Percentiles rank a stretch among this genome's conserved stretches.
These are phyloP conservation scores for Fusarium tjaetaba DNA, from an alignment of 2,329 filamentous ascomycete species.

Conservation along the genomic window DNA sequence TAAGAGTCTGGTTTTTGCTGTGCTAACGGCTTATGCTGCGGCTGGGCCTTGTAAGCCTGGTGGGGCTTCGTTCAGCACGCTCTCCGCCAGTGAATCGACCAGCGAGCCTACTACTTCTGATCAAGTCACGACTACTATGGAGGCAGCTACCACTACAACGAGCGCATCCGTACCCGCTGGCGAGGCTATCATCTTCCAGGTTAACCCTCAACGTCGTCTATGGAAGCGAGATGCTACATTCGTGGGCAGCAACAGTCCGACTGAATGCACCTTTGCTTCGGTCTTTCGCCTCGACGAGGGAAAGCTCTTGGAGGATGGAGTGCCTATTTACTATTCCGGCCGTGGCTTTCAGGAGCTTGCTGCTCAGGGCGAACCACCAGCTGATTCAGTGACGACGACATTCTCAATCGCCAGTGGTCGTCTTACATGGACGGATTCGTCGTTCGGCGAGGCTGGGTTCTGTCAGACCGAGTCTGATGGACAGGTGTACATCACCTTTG, in stretches of 20 bases:
- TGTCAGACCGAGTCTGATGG: background rate
- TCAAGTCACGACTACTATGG: background rate
- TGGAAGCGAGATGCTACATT: background rate
- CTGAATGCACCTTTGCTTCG: background rate
- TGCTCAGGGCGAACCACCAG: background rate
- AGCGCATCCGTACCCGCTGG: background rate
- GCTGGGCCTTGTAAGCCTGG: conserved; percentile 3
- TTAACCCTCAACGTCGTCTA: background rate
- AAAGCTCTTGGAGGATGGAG: background rate
- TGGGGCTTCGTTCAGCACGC: background rate
- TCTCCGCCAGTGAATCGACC: background rate
- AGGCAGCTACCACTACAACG: background rate
- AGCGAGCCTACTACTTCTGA: background rate
- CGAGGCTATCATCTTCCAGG: background rate
- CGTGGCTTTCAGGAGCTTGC: background rate
- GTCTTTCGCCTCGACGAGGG: background rate
- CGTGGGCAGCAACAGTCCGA: background rate
- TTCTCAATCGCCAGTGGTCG: background rate
- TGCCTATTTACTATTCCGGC: background rate
- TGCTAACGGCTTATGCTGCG: background rate
- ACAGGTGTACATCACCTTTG: conserved; percentile 1
- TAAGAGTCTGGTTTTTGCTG: background rate
- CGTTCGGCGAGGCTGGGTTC: background rate
- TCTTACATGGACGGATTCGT: background rate
- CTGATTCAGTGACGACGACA: background rate